Base-by-base conservation (phyloP, 768 basidiomycete species). In the Russula sp. region DNA sequence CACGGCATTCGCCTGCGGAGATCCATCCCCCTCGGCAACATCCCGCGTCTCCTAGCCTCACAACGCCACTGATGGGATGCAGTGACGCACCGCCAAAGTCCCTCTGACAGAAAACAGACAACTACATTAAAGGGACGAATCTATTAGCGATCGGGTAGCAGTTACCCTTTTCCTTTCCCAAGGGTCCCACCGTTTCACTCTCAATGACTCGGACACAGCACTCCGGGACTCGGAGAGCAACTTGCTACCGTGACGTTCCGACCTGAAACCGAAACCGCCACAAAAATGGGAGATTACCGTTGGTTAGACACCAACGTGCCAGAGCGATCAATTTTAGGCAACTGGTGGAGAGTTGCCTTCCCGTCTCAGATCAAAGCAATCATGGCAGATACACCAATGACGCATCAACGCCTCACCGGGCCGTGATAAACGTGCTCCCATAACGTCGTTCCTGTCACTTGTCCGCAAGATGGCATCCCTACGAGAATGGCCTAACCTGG, bases 11-110 rank as follows among this genome's bases (percentile, higher is more conserved):
- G 6, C 49, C 34, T 59, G 34, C 51, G 26, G 26, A 16, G 14
- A 34, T 59, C 32, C 32, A 52, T 36, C 10, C 10, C 24, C 9
- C 20, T 73, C 73, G 75, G 57, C 59, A 70, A 20, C 62, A 75
- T 38, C 38, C 55, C n/a, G n/a, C n/a, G n/a, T n/a, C n/a, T n/a
- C 42, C 3, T 9, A 4, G 0, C 50, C 30, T 10, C 11, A 26
- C 30, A 18, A n/a, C 62, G 58, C 58, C 63, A n/a, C n/a, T 48
- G 63, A 64, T 59, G 18, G 34, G 28, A 5, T 2, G 28, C 28
- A 30, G 28, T n/a, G 62, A 49, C 38, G n/a, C 42, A 10, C 20
- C 18, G 7, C n/a, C 44, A 20, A 50, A 40, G 22, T 9, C 16
- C 32, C 14, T 42, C 40, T 36, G 22, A 13, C 57, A 20, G 24